A percentile compares a stretch with the other conserved stretches of the same genome.
Evolutionary conservation across 2,329 filamentous ascomycete species (phyloP).

Genomic region (Alternaria arborescens): DNA sequence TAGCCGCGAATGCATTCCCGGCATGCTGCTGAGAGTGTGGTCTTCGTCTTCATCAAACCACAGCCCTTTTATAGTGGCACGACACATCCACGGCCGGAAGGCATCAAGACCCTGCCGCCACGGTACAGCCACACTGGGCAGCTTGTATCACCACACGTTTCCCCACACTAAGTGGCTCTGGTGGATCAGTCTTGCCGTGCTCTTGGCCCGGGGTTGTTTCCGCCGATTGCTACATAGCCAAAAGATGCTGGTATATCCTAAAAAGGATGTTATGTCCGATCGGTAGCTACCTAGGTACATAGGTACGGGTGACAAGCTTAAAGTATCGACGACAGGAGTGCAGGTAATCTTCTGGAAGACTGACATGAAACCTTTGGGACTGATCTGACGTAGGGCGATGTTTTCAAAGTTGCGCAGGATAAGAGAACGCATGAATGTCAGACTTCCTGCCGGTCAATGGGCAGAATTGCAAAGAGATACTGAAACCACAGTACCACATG

Average conservation of each 20-base stretch:
- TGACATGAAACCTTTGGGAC: slow-evolving; percentile 40
- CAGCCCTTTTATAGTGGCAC: slow-evolving; percentile 10
- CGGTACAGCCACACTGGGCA: slow-evolving; percentile 29
- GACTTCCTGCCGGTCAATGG: slow-evolving; percentile 22
- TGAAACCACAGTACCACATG: slow-evolving; percentile 34
- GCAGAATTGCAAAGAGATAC: slow-evolving; percentile 22
- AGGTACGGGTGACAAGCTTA: slow-evolving; percentile 22
- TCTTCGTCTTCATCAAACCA: not conserved
- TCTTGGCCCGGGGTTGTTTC: slow-evolving; percentile 9
- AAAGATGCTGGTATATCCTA: slow-evolving; percentile 18
- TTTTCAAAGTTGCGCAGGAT: slow-evolving; percentile 30
- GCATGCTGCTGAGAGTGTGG: not conserved
- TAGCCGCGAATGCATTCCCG: not conserved
- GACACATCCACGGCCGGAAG: slow-evolving; percentile 19
- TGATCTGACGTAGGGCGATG: slow-evolving; percentile 25
- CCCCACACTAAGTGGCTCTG: slow-evolving; percentile 30
- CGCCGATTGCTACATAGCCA: slow-evolving; percentile 23
- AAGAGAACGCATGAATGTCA: slow-evolving; percentile 39
- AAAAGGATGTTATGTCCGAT: slow-evolving; percentile 27
- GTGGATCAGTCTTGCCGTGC: slow-evolving; percentile 15
- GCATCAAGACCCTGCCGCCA: slow-evolving; percentile 19
- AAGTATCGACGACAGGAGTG: slow-evolving; percentile 27
- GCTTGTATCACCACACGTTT: slow-evolving; percentile 32
- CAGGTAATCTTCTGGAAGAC: slow-evolving; percentile 41
- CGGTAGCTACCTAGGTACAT: slow-evolving; percentile 21